Evolutionary conservation across 2,329 filamentous ascomycete species (phyloP), one percentile per base, ranked within the genome.

Genomic region (Curvularia spicifera): DNA sequence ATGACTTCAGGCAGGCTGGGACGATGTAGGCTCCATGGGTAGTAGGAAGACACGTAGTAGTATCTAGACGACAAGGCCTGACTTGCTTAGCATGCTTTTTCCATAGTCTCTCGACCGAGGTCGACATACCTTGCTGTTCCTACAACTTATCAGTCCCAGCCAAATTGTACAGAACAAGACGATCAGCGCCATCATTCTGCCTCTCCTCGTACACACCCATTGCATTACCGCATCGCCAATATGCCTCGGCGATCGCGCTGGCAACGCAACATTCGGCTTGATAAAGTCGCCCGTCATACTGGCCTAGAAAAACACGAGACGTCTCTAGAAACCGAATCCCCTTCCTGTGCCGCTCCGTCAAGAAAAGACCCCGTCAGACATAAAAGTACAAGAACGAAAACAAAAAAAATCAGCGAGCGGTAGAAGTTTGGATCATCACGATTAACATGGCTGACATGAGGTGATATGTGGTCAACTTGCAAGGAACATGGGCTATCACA

Each of bases 151-250:
- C 48, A 73, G 20, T 31, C 59, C 71, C 33, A 74, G 42, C 18
- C 74, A 43, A 1, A 70, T 45, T 0, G 63, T 37, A 31, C 70
- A 57, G 29, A 72, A 56, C 22, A 70, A 31, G 10, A 65, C 51
- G 8, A 61, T 61, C 44, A 73, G 28, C 8, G 71, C 53, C 37
- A 72, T 35, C 31, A 62, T 66, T 52, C 73, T 68, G 33, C 73
- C 74, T 59, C 73, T 68, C 48, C 73, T 53, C 24, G 71, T 66
- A 40, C 67, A 68, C 9, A 61, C 64, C 71, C 71, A 76, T 48
- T 68, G 66, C 12, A 74, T 50, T 13, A 66, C 71, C 15, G 74
- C 74, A 59, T 62, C 63, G 22, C 67, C 65, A 39, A 73, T 44
- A 24, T 67, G 60, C 22, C 57, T 56, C 33, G 69, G 63, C 48